These are phyloP conservation scores for Pseudonectria foliicola DNA, from an alignment of 2,329 filamentous ascomycete species.

Conservation along the genomic window DNA sequence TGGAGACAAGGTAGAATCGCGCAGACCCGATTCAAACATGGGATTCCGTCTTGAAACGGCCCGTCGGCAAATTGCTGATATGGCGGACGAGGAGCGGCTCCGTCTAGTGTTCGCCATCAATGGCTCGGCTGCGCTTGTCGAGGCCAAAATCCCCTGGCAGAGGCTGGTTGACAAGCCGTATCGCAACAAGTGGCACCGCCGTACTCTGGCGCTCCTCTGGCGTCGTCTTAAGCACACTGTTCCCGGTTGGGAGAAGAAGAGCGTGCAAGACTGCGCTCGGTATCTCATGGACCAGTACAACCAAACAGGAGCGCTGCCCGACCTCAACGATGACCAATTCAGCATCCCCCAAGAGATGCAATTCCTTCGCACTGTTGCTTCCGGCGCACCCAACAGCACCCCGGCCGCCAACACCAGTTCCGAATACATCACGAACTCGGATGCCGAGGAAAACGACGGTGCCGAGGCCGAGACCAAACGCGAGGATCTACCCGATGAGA, in stretches of 20 bases:
- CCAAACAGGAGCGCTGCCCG: constrained; percentile 27
- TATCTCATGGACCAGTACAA: constrained; percentile 29
- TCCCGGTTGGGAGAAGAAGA: constrained; percentile 23
- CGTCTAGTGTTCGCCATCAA: constrained; percentile 37
- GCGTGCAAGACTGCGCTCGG: constrained; percentile 28
- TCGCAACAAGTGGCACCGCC: constrained; percentile 31
- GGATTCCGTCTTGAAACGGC: constrained; percentile 39
- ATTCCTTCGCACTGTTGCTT: constrained; percentile 18
- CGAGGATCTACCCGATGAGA: constrained; percentile 12
- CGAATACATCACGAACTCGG: constrained; percentile 25
- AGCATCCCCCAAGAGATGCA: constrained; percentile 28
- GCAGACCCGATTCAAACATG: constrained; percentile 25
- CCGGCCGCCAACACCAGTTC: constrained; percentile 16
- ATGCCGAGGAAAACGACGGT: constrained; percentile 19
- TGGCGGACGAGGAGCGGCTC: constrained; percentile 39
- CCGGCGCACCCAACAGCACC: constrained; percentile 4
- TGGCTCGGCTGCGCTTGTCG: constrained; percentile 31
- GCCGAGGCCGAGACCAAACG: constrained; percentile 7
- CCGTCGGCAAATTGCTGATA: constrained; percentile 33
- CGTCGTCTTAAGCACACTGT: constrained; percentile 29
- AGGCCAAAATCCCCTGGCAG: constrained; percentile 44
- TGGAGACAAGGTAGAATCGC: constrained; percentile 27
- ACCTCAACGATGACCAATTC: constrained; percentile 23
- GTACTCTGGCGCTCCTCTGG: constrained; percentile 33
- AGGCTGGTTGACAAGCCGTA: constrained; percentile 35